A percentile compares a stretch with the other conserved stretches of the same genome.
phyloP scores from a whole-genome alignment of 441 rosid genomes.

The Gossypium lobatum region DNA sequence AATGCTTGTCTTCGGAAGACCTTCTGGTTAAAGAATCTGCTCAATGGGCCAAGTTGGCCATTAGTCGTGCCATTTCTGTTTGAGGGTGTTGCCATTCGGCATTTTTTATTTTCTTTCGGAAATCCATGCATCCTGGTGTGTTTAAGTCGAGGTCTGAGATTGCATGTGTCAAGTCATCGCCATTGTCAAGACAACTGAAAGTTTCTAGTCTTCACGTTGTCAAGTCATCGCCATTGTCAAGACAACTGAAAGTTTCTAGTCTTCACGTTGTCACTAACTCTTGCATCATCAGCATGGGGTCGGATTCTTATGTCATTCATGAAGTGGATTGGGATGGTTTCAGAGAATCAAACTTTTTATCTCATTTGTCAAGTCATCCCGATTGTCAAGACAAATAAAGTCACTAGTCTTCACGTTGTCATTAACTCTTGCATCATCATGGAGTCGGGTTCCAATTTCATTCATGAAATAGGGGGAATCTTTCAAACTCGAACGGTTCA shows the following conservation, averaged over 20 bases:
- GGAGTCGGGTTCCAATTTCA: not conserved
- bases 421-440: too few relatives aligned
- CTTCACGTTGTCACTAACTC: conserved; percentile 29
- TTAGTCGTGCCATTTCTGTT: conserved; percentile 16
- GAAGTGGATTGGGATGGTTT: conserved; percentile 28
- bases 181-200: too few relatives aligned
- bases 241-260: conserved; percentile 30
- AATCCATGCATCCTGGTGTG: conserved; percentile 63
- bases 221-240: conserved; percentile 35
- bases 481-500: not conserved
- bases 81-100: conserved; percentile 28
- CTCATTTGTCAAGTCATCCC: too few relatives aligned
- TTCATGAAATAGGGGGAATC: not conserved
- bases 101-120: not conserved
- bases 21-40: conserved; percentile 51
- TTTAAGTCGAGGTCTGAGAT: conserved; percentile 43
- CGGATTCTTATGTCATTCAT: conserved; percentile 10
- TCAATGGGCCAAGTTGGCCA: conserved; percentile 71
- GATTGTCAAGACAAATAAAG: too few relatives aligned
- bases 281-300: conserved; percentile 17
- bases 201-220: too few relatives aligned
- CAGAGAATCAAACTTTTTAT: conserved; percentile 26
- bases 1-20: conserved; percentile 23
- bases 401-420: too few relatives aligned
- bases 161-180: too few relatives aligned